phyloP scores from a whole-genome alignment of 805 yeast species.

The Pichia rugopelliculosa region DNA sequence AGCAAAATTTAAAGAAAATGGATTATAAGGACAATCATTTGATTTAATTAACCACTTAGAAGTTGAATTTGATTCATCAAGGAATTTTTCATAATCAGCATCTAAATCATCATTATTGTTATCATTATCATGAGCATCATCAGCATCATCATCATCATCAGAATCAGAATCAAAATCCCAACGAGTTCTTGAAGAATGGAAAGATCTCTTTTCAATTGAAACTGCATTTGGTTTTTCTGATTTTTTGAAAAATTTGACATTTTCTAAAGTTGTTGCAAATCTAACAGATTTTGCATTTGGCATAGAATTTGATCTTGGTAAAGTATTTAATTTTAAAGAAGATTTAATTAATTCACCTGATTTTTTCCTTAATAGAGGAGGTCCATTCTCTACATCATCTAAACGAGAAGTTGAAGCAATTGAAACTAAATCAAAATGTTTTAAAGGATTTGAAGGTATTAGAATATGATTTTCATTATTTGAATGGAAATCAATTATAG shows the following conservation, averaged over 20 bases:
- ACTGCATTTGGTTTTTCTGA: conserved; percentile 55
- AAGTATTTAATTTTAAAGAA: conserved; percentile 39
- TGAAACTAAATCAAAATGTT: conserved; percentile 2
- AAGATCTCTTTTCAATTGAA: conserved; percentile 25
- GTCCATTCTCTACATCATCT: background rate
- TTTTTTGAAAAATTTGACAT: conserved; percentile 58
- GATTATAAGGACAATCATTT: conserved; percentile 27
- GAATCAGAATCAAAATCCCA: conserved; percentile 23
- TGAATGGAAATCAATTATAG: conserved; percentile 15
- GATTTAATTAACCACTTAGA: conserved; percentile 25
- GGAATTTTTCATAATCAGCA: conserved; percentile 16
- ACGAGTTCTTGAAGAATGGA: conserved; percentile 10
- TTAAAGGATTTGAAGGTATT: conserved; percentile 3
- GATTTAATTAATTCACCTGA: conserved; percentile 45
- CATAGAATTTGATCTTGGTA: conserved; percentile 38
- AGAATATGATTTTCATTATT: background rate
- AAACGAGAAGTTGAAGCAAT: conserved; percentile 1
- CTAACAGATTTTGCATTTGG: conserved; percentile 54
- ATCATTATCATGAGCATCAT: background rate
- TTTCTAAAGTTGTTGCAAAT: conserved; percentile 53
- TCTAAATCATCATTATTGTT: conserved; percentile 15
- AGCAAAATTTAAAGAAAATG: conserved; percentile 24
- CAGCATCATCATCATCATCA: conserved; percentile 21
- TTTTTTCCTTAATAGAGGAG: conserved; percentile 39
- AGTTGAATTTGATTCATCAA: conserved; percentile 12